These are phyloP conservation scores for Limonomyces culmigenus DNA, from an alignment of 1,284 basidiomycete species.

Conservation along the genomic window DNA sequence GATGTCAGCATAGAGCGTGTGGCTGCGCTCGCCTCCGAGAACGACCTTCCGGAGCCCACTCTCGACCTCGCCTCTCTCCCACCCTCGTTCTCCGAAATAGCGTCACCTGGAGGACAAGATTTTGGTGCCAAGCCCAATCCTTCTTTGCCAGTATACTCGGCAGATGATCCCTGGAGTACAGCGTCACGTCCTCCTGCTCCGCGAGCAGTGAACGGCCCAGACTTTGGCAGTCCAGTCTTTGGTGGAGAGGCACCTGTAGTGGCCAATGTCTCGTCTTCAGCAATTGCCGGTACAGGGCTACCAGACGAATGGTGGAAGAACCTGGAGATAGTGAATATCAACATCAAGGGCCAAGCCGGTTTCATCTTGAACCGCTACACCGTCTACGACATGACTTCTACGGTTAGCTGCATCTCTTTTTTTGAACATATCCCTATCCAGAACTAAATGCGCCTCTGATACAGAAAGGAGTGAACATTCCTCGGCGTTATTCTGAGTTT, in stretches of 20 bases:
- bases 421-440: not conserved
- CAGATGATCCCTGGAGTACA: conserved; percentile 62
- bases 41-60: conserved; percentile 51
- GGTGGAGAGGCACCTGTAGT: too few relatives aligned
- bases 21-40: conserved; percentile 50
- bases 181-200: conserved; percentile 11
- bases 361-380: conserved; percentile 75
- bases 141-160: conserved; percentile 25
- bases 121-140: too few relatives aligned
- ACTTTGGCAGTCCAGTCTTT: too few relatives aligned
- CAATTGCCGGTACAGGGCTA: conserved; percentile 50
- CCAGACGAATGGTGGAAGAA: conserved; percentile 74
- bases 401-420: conserved; percentile 30
- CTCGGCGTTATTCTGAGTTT: conserved; percentile 80
- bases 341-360: conserved; percentile 69
- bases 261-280: too few relatives aligned
- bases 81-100: conserved; percentile 33
- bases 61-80: conserved; percentile 45
- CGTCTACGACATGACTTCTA: conserved; percentile 66
- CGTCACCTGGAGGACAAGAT: too few relatives aligned
- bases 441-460: not conserved
- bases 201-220: not conserved
- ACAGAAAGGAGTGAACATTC: conserved; percentile 47
- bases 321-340: conserved; percentile 55
- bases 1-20: conserved; percentile 73